Evolutionary conservation across 2,329 filamentous ascomycete species (phyloP), one percentile per base, ranked within the genome.

Genomic region (Graphilbum fragrans): DNA sequence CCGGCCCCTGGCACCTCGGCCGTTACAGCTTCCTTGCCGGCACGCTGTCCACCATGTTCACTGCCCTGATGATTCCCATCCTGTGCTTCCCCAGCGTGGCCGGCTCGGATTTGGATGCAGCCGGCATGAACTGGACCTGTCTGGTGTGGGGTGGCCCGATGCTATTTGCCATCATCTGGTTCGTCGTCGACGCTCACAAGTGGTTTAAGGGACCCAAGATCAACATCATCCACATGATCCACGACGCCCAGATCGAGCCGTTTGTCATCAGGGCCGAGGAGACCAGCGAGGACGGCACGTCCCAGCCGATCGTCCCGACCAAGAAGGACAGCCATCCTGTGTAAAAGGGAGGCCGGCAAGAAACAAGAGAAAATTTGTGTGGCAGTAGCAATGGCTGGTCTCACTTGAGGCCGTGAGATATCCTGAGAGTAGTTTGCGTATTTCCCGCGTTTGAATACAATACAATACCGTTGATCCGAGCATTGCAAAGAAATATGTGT

Each of bases 171-270:
- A 59, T 67, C 3, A 56, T 78, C 14, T 83, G 77, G 75, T 84
- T 77, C 66, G 59, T 73, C 33, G 58, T 82, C 5, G 69, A 71
- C 49, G 79, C 79, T 10, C 65, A 65, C 38, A 78, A 73, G 52
- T 83, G 79, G 79, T 84, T 83, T 58, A 79, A 74, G 51, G 80
- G 80, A 0, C 79, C 80, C 0, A 80, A 76, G 61, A 72, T 83
- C 46, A 82, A 82, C 51, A 62, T 82, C 21, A 69, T 75, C 33
- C 38, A 49, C 33, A 49, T 49, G 44, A 42, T 49, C 33, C 44
- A 48, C 27, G 41, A 43, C 3, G 40, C 21, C 6, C 43, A 49
- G 32, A 19, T 17, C 9, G 44, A 37, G 16, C 21, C 32, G 4
- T 46, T 33, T 32, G 40, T 49, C 43, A 38, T 54, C 16, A 39